These are phyloP conservation scores for Metschnikowia lunata DNA, from an alignment of 805 yeast genomes.

Conservation along the genomic window DNA sequence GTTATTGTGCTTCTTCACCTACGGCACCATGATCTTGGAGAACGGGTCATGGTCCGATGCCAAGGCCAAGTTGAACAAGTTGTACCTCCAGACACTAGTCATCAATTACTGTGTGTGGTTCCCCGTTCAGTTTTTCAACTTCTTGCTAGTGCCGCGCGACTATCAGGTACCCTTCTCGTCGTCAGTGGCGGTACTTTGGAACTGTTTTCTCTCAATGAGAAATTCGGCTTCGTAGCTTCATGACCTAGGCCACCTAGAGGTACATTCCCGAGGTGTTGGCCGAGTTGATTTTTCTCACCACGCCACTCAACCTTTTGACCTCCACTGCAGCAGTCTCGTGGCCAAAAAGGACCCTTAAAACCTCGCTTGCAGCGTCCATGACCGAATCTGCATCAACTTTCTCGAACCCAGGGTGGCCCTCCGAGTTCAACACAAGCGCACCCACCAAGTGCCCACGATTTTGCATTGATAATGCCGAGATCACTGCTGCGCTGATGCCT, in stretches of 20 bases:
- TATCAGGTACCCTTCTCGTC: slow-evolving; percentile 91
- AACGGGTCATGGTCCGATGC: slow-evolving; percentile 64
- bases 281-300: slow-evolving; percentile 23
- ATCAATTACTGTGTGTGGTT: slow-evolving; percentile 79
- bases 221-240: slow-evolving; percentile 32
- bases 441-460: slow-evolving; percentile 3
- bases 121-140: slow-evolving; percentile 72
- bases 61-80: slow-evolving; percentile 54
- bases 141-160: slow-evolving; percentile 60
- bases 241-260: slow-evolving; percentile 5
- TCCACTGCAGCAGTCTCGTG: slow-evolving; percentile 1
- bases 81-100: slow-evolving; percentile 65
- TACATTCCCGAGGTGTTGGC: slow-evolving; percentile 26
- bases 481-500: slow-evolving; percentile 49
- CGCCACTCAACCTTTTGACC: slow-evolving; percentile 17
- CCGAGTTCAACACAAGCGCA: slow-evolving; percentile 45
- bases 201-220: slow-evolving; percentile 81
- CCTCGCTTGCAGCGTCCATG: slow-evolving; percentile 24
- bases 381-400: slow-evolving; percentile 44
- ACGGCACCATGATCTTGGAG: slow-evolving; percentile 79
- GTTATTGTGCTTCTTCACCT: slow-evolving; percentile 72
- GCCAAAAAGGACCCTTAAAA: slow-evolving; percentile 5
- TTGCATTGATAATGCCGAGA: slow-evolving; percentile 20
- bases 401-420: slow-evolving; percentile 60
- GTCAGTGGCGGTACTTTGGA: slow-evolving; percentile 86